Conservation (phyloP, 2,329 filamentous ascomycete genomes). For the Calonectria leucothoes region DNA sequence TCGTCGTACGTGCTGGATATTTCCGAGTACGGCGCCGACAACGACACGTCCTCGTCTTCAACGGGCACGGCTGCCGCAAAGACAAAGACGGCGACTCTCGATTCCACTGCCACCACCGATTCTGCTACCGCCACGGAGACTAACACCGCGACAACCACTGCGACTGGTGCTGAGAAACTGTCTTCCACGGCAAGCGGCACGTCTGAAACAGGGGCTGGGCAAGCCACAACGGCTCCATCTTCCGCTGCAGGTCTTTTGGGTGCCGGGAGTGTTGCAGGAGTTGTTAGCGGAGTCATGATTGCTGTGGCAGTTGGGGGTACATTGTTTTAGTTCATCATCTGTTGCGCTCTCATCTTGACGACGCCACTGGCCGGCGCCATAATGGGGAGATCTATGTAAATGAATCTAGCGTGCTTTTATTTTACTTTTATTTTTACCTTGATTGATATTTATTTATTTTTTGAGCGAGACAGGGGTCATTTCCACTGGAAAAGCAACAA, state of each 20-base stretch:
- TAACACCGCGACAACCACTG: background rate
- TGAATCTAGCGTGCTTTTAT: too few relatives aligned
- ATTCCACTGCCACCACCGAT: background rate
- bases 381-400: too few relatives aligned
- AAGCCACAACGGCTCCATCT: background rate
- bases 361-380: too few relatives aligned
- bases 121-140: background rate
- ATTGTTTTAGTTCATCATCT: background rate
- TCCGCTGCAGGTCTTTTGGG: background rate
- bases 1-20: background rate
- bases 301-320: background rate
- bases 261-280: background rate
- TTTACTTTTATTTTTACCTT: too few relatives aligned
- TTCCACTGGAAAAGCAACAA: too few relatives aligned
- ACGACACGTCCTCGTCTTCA: background rate
- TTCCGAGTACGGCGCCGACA: background rate
- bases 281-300: background rate
- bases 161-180: background rate
- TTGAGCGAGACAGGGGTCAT: too few relatives aligned
- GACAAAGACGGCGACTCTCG: background rate
- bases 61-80: background rate
- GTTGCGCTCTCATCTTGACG: background rate
- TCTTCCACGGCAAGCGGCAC: background rate
- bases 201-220: background rate
- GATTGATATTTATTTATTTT: too few relatives aligned